These are phyloP conservation scores for Verticillium klebahnii DNA, from an alignment of 2,329 filamentous ascomycete species.

Conservation along the genomic window DNA sequence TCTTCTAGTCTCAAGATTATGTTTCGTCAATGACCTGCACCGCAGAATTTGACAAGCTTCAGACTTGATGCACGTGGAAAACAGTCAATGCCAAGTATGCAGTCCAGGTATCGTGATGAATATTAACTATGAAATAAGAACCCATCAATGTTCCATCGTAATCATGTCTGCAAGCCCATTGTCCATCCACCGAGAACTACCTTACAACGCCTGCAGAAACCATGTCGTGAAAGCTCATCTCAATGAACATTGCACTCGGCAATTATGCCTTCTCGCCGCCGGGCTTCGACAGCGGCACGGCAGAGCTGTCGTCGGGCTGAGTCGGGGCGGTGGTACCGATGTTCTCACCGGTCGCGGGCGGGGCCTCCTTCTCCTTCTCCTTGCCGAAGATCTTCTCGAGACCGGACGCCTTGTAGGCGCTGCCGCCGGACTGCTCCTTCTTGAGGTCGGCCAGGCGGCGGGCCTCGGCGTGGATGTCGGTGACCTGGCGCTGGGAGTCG, in stretches of 20 bases:
- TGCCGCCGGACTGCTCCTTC: conserved; percentile 58
- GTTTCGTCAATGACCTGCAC: too few species aligned
- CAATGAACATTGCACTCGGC: not conserved
- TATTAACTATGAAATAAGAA: not conserved
- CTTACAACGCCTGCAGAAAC: not conserved
- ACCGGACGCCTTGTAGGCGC: conserved; percentile 54
- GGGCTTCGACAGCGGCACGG: conserved; percentile 13
- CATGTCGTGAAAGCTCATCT: not conserved
- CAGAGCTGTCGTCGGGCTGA: conserved; percentile 9
- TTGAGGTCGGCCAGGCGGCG: conserved; percentile 84
- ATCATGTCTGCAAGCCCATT: not conserved
- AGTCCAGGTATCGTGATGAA: not conserved
- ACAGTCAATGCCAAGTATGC: too few species aligned
- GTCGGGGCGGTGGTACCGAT: conserved; percentile 17
- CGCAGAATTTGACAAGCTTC: too few species aligned
- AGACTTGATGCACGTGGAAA: too few species aligned
- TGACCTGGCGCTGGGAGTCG: conserved; percentile 78
- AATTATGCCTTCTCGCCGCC: conserved; percentile 16
- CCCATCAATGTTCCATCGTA: not conserved
- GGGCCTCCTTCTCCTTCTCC: conserved; percentile 51
- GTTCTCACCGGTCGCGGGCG: conserved; percentile 46
- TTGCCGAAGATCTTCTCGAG: conserved; percentile 55
- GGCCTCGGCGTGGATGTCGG: conserved; percentile 91
- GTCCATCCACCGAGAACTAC: not conserved
- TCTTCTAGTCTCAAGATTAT: too few species aligned